phyloP scores from a whole-genome alignment of 2,329 filamentous ascomycete genomes.

The Cercospora citrullina region DNA sequence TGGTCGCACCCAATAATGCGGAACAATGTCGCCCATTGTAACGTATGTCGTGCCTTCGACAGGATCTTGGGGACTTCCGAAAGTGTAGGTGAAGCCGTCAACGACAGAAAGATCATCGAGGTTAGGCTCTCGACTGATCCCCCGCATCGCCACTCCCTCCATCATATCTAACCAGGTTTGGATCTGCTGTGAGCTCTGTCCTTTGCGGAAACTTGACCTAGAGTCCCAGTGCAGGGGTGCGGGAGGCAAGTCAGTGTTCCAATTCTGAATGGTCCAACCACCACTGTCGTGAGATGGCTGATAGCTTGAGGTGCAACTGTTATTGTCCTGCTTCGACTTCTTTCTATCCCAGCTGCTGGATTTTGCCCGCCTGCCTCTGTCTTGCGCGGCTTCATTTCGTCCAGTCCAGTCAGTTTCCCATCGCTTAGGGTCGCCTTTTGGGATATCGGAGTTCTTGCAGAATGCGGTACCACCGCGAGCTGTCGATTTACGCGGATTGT shows the following conservation, averaged over 20 bases:
- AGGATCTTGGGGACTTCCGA: slow-evolving; percentile 16
- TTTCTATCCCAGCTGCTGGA: background rate
- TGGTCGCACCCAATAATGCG: slow-evolving; percentile 37
- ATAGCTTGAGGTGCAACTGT: background rate
- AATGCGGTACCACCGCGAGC: slow-evolving; percentile 18
- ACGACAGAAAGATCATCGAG: slow-evolving; percentile 18
- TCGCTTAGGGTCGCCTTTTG: slow-evolving; percentile 24
- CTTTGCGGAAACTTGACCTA: slow-evolving; percentile 33
- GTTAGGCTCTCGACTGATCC: slow-evolving; percentile 6
- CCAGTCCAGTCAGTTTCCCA: slow-evolving; percentile 24
- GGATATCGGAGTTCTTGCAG: slow-evolving; percentile 20
- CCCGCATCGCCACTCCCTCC: slow-evolving; percentile 6
- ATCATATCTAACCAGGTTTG: slow-evolving; percentile 32
- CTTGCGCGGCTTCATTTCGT: background rate
- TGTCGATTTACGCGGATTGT: background rate
- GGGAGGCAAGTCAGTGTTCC: slow-evolving; percentile 49
- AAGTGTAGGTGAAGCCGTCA: slow-evolving; percentile 24
- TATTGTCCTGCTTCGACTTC: background rate
- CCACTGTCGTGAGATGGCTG: background rate
- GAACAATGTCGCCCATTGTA: slow-evolving; percentile 32
- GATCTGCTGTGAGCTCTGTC: slow-evolving; percentile 32
- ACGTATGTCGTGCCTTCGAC: slow-evolving; percentile 8
- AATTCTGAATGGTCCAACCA: slow-evolving; percentile 38
- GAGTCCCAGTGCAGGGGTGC: slow-evolving; percentile 51
- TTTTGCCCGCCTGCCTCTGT: background rate